These are phyloP conservation scores for Tirmania nivea DNA, from an alignment of 495 filamentous ascomycete genomes.

Conservation along the genomic window DNA sequence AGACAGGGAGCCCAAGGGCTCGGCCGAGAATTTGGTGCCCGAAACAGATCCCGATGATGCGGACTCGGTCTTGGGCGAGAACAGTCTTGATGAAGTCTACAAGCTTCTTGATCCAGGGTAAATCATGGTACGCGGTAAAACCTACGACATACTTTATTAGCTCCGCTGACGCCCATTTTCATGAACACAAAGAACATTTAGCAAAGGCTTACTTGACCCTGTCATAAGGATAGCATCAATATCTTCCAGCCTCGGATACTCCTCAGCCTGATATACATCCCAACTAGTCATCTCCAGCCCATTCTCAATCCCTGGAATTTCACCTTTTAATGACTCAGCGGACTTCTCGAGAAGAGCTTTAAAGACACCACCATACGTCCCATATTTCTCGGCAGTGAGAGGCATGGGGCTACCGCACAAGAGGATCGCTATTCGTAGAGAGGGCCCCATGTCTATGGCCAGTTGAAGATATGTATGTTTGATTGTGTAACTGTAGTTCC, in stretches of 20 bases:
- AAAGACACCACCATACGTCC: conserved; percentile 56
- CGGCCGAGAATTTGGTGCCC: conserved; percentile 78
- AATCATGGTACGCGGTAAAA: conserved; percentile 34
- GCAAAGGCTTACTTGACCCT: conserved; percentile 30
- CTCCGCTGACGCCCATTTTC: no score
- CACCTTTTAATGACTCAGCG: conserved; percentile 26
- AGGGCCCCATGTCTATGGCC: conserved; percentile 16
- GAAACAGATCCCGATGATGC: conserved; percentile 66
- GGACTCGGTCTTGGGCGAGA: conserved; percentile 33
- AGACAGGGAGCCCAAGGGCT: conserved; percentile 47
- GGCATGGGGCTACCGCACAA: conserved; percentile 55
- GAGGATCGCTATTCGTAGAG: conserved; percentile 62
- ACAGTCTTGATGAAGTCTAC: conserved; percentile 44
- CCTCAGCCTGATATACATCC: conserved; percentile 39
- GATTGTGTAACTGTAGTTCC: no score
- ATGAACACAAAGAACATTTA: no score
- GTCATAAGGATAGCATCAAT: conserved; percentile 68
- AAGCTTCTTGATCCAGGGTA: conserved; percentile 54
- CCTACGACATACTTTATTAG: not conserved
- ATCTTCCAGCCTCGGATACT: conserved; percentile 47
- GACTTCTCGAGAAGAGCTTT: conserved; percentile 33
- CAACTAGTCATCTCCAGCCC: conserved; percentile 39
- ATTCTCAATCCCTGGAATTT: conserved; percentile 17
- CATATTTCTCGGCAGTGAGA: conserved; percentile 36
- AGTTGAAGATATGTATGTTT: no score